Conservation (phyloP, 2,329 filamentous ascomycete genomes). For the Fusarium avenaceum region DNA sequence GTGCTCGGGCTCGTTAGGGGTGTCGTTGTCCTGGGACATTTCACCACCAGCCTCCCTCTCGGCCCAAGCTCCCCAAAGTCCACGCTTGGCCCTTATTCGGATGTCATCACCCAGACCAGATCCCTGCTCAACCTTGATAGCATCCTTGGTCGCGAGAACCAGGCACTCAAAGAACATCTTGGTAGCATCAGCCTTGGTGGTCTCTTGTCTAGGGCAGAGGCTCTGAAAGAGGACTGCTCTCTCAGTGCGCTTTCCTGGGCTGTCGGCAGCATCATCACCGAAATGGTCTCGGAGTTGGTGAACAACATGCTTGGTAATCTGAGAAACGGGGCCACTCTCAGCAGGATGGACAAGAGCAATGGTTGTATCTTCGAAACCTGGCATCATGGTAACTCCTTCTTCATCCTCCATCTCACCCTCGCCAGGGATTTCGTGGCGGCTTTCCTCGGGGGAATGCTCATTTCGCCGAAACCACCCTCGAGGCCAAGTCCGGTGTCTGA, state of each 20-base stretch:
- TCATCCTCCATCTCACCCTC: slow-evolving; percentile 63
- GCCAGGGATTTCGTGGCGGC: slow-evolving; percentile 74
- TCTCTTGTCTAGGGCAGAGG: slow-evolving; percentile 83
- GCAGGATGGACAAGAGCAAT: slow-evolving; percentile 82
- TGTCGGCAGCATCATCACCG: slow-evolving; percentile 76
- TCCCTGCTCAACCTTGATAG: slow-evolving; percentile 94
- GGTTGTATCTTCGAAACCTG: slow-evolving; percentile 84
- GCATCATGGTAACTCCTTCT: slow-evolving; percentile 60
- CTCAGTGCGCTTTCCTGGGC: slow-evolving; percentile 80
- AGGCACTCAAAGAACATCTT: slow-evolving; percentile 99
- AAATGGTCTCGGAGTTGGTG: slow-evolving; percentile 93
- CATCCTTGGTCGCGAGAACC: slow-evolving; percentile 96
- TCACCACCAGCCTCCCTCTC: slow-evolving; percentile 78
- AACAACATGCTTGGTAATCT: slow-evolving; percentile 95
- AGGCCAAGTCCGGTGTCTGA: slow-evolving; percentile 71
- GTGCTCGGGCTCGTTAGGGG: slow-evolving; percentile 55
- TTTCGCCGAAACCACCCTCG: slow-evolving; percentile 64
- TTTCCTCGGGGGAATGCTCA: slow-evolving; percentile 71
- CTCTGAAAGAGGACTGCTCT: slow-evolving; percentile 89
- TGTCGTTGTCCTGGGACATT: slow-evolving; percentile 64
- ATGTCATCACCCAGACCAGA: slow-evolving; percentile 83
- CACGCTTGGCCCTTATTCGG: slow-evolving; percentile 88
- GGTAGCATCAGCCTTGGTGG: slow-evolving; percentile 90
- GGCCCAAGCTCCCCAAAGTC: slow-evolving; percentile 97
- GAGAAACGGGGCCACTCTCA: slow-evolving; percentile 87